Evolutionary conservation across 768 basidiomycete genomes (phyloP).

Genomic region (Hericium alpestre): DNA sequence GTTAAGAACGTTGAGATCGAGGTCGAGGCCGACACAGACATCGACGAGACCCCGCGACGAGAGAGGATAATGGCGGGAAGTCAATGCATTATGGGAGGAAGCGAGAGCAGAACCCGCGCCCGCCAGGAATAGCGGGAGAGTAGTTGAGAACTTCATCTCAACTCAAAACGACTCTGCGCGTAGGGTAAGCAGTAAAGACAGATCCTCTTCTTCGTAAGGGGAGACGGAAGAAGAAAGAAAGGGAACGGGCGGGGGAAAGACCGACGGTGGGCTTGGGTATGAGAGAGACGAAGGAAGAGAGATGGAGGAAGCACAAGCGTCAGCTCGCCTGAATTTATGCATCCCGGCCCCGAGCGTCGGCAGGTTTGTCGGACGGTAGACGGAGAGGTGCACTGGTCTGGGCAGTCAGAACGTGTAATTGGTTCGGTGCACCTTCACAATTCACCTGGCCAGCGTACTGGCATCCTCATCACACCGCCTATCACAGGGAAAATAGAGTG

Average conservation of each 20-base stretch:
- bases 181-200: not conserved
- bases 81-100: not conserved
- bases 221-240: not conserved
- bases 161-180: not conserved
- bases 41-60: conserved; percentile 5
- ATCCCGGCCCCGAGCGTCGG: not conserved
- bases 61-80: not conserved
- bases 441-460: not conserved
- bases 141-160: not conserved
- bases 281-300: not conserved
- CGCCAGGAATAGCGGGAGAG: not conserved
- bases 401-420: not conserved
- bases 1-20: conserved; percentile 3
- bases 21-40: conserved; percentile 8
- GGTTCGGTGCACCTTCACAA: not conserved
- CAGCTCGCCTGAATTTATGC: not conserved
- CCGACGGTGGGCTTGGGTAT: not conserved
- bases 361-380: not conserved
- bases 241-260: not conserved
- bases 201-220: not conserved
- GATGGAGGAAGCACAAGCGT: not conserved
- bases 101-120: not conserved
- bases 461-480: not conserved
- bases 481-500: not conserved
- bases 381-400: not conserved